Percentiles rank a stretch among this genome's conserved stretches.
Evolutionary conservation across 192 early-diverging fungal species (phyloP).

Genomic region (Rhizophagus sp.): DNA sequence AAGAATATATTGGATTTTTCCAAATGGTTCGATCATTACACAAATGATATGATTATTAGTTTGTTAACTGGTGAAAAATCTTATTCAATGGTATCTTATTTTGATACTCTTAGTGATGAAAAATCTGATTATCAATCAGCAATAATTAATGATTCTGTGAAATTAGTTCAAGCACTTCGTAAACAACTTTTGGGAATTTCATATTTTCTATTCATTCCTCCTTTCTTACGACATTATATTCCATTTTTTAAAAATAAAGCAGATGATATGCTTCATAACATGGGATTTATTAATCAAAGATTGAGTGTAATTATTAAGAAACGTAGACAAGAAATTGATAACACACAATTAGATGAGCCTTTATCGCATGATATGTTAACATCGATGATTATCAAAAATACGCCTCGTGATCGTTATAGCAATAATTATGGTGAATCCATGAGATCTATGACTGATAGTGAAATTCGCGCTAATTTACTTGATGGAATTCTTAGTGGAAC

Average conservation of each 20-base stretch:
- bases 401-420: background rate
- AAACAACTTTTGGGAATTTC: too few species aligned
- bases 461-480: conserved; percentile 9
- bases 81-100: background rate
- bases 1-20: background rate
- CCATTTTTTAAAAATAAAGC: too few species aligned
- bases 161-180: too few species aligned
- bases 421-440: background rate
- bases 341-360: too few species aligned
- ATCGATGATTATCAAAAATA: background rate
- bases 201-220: too few species aligned
- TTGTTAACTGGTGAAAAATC: background rate
- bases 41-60: background rate
- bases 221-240: too few species aligned
- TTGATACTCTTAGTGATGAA: background rate
- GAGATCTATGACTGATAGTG: background rate
- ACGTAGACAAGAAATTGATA: too few species aligned
- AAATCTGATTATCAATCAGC: background rate
- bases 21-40: background rate
- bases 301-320: too few species aligned
- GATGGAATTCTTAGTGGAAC: background rate
- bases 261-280: too few species aligned
- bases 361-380: too few species aligned
- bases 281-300: too few species aligned
- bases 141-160: too few species aligned